Base-by-base conservation (phyloP, 164 flowering plant genomes). In the Kingdonia uniflora region DNA sequence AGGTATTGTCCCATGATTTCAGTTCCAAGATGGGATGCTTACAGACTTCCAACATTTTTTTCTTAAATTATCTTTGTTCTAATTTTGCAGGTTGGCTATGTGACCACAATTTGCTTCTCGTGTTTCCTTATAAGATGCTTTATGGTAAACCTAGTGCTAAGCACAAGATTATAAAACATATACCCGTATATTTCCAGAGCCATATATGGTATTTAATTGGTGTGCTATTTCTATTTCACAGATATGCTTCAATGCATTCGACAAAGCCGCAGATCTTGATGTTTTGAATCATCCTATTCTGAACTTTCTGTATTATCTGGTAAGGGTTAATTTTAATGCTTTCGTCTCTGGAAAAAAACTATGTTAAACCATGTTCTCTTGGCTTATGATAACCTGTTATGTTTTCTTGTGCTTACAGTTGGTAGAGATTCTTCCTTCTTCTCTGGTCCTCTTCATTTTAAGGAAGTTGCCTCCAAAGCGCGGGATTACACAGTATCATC, bases 401-500 rank as follows among this genome's bases (percentile, higher is more conserved):
- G 7, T 41, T 51, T 16, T 19, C 15, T 38, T 37, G 15, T 44
- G 11, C 16, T 42, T 23, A 29, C 81, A 86, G 97, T 61, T 85
- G 69, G 95, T 85, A 61, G 97, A 90, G 67, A 85, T 90, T 51
- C 33, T 83, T 26, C 97, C 97, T 5, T 87, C 95, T 24, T 58
- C 81, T 40, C 75, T 87, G 62, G 96, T 87, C 16, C 85, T 90
- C 14, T 87, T 80, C 76, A 81, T 90, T 35, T 54, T 90, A 73
- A 74, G 96, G 70, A 90, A 90, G 74, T 64, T 90, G 71, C 97
- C 97, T 26, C 97, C 97, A 11, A 87, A 83, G 61, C 87, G 96
- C 11, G 82, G 85, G 16, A 75, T 74, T 56, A 79, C 89, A 23
- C 92, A 81, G 43, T 90, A 90, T 73, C 91, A 85, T 51, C 87